Evolutionary conservation across 306 rosid species (phyloP), one percentile per base, ranked within the genome.

Genomic region (Prunus mume): DNA sequence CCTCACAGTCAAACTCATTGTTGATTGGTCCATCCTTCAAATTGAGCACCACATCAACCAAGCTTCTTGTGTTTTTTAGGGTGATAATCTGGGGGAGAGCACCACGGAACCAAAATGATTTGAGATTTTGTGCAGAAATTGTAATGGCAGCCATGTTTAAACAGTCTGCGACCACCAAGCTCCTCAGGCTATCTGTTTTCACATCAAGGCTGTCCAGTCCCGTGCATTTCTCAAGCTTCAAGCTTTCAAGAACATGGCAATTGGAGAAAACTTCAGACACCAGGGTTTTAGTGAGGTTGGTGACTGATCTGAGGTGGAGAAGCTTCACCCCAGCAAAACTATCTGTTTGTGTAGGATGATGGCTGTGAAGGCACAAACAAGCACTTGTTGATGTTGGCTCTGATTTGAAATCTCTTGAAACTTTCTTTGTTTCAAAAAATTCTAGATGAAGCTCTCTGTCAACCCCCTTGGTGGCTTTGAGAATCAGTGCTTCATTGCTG

Each of bases 231-330:
- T 75, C 73, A 24, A 69, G 51, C 56, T 18, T 80, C 76, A 80
- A 61, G 1, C 77, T 75, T 32, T 75, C 55, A 52, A 81, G 80
- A 64, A 45, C 51, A 70, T 27, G 47, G 14, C 73, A 81, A 15
- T 38, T 63, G 6, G 72, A 57, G 22, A 81, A 70, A 62, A 81
- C 22, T 12, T 63, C 71, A 0, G 68, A 69, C 34, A 54, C 80
- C 61, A 69, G 64, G 22, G 20, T 58, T 17, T 12, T 6, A 10
- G 38, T 28, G 18, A 34, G 58, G 22, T 2, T 27, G 24, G 55
- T 20, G 17, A 81, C 22, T 14, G 73, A 81, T 63, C 73, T 63
- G 69, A 81, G 80, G 57, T 76, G 76, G 14, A 80, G 84, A 71
- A 43, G 41, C 61, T 70, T 75, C 12, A 81, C 54, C 30, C 66